phyloP scores from a whole-genome alignment of 108 stramenopile genomes.

The Asterionellopsis glacialis region DNA sequence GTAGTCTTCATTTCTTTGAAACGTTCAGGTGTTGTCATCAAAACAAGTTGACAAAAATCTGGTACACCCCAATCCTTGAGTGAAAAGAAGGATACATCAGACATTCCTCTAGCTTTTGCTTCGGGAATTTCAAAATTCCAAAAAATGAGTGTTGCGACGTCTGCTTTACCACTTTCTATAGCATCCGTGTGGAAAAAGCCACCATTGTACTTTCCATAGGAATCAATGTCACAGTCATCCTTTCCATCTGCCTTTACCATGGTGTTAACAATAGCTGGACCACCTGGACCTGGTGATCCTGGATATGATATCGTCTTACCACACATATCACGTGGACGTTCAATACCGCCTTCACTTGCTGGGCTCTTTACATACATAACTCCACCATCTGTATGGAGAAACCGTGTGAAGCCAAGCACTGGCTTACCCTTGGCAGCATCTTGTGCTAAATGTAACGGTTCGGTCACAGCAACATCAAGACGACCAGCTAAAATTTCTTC shows the following conservation, averaged over 20 bases:
- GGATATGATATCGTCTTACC: constrained; percentile 47
- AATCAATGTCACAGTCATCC: constrained; percentile 27
- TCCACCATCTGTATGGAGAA: constrained; percentile 55
- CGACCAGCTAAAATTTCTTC: constrained; percentile 45
- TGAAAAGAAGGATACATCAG: constrained; percentile 31
- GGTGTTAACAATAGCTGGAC: constrained; percentile 53
- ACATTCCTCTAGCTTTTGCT: constrained; percentile 25
- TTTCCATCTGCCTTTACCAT: constrained; percentile 58
- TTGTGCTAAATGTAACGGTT: constrained; percentile 46
- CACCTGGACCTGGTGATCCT: constrained; percentile 44
- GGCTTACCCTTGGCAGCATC: constrained; percentile 43
- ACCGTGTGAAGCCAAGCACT: constrained; percentile 43
- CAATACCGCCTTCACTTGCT: constrained; percentile 16
- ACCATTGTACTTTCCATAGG: constrained; percentile 49
- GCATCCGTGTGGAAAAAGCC: constrained; percentile 52
- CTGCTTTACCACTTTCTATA: constrained; percentile 32
- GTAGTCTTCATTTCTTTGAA: constrained; percentile 14
- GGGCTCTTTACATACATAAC: constrained; percentile 50
- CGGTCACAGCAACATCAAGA: constrained; percentile 50
- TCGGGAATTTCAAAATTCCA: constrained; percentile 59
- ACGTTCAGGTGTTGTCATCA: constrained; percentile 40
- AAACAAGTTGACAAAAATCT: constrained; percentile 51
- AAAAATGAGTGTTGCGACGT: constrained; percentile 50
- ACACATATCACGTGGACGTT: constrained; percentile 47
- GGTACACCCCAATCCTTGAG: constrained; percentile 62